Base-by-base conservation (phyloP, 805 yeast genomes). In the Nakazawaea molendinolei region DNA sequence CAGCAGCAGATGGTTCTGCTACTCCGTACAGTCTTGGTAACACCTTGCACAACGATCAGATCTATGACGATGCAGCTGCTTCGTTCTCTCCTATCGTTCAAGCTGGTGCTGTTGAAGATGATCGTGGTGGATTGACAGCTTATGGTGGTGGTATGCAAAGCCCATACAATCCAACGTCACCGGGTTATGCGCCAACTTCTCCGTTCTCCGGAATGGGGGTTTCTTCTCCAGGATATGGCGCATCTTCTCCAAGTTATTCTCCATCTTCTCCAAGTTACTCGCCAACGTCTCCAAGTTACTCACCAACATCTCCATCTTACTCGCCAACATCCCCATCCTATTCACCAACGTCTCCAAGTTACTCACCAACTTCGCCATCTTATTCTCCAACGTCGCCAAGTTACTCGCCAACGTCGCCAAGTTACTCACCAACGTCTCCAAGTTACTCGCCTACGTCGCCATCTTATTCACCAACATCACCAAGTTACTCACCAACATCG, bases 1-100 rank as follows among this genome's bases (percentile, higher is more conserved):
- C 61, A 34, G 67, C 65, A 24, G 67, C 62, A 38, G 87, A 76
- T 35, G 96, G 97, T 45, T 83, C 90, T 39, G 90, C 92, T 27
- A 87, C 98, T 33, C 96, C 96, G 31, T 89, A 89, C 61, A 86
- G 83, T 52, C 71, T 66, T 37, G 71, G 74, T 41, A 75, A 79
- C 42, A 79, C 78, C 52, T 64, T 70, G 44, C 70, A 71, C 44
- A 69, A 61, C 40, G 52, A 52, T 52, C 58, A 53, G 23, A 31
- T 38, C 13, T 61, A 62, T 38, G 80, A 76, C 44, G 71, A 71
- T 42, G 67, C 66, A 44, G 89, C 80, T 48, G 86, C 82, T 45
- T 77, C 81, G 23, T 92, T 92, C 69, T 92, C 98, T 33, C 98
- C 98, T 38, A 69, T 92, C 56, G 84, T 72, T 24, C 92, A 87